Percentiles rank a stretch among this genome's conserved stretches.
These are phyloP conservation scores for Sinapis alba DNA, from an alignment of 441 rosid genomes.

Conservation along the genomic window DNA sequence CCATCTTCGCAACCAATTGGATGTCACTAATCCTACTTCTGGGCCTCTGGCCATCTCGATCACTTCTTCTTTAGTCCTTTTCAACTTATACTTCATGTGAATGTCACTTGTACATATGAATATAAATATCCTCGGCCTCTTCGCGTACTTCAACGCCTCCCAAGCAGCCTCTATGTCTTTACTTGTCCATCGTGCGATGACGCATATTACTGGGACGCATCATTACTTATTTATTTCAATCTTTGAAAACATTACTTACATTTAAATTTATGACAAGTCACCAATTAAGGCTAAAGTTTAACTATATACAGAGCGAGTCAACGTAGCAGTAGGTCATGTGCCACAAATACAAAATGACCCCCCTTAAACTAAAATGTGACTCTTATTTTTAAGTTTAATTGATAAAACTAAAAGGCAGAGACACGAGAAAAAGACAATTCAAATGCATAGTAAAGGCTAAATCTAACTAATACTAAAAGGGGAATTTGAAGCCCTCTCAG, in stretches of 20 bases:
- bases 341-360: no score
- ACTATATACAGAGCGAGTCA: not conserved
- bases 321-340: not conserved
- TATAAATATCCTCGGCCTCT: slow-evolving; percentile 3
- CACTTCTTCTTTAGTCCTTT: not conserved
- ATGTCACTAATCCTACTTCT: not conserved
- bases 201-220: not conserved
- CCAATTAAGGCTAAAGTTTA: not conserved
- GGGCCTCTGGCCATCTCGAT: not conserved
- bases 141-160: slow-evolving; percentile 7
- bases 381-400: no score
- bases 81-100: slow-evolving; percentile 1
- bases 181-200: not conserved
- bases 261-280: not conserved
- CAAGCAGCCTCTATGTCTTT: not conserved
- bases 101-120: not conserved
- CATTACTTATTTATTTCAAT: not conserved
- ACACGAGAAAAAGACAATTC: no score
- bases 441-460: no score
- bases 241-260: not conserved
- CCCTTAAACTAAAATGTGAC: no score
- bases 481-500: no score
- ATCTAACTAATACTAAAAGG: no score
- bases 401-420: no score
- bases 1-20: not conserved